Percentiles rank a stretch among this genome's conserved stretches.
Evolutionary conservation across 805 yeast species (phyloP).

Genomic region (Ogataea dorogensis): DNA sequence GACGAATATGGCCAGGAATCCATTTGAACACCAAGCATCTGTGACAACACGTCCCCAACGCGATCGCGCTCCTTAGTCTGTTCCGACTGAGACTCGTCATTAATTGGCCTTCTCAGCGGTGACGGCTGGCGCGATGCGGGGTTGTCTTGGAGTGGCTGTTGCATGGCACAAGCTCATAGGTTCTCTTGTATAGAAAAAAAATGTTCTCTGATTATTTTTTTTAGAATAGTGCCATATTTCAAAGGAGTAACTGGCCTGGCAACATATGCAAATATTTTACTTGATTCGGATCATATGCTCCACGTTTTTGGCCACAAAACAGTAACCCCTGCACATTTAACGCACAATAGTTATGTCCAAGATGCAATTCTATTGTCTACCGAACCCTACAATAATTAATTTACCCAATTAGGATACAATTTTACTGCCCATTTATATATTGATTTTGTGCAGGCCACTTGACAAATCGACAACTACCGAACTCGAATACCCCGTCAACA

Average conservation of each 20-base stretch:
- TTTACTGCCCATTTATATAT: constrained; percentile 2
- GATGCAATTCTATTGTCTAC: constrained; percentile 2
- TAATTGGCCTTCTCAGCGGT: constrained; percentile 15
- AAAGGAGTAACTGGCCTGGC: constrained; percentile 5
- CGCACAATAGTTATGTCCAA: neutral
- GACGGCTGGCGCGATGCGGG: constrained; percentile 16
- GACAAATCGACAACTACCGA: too few species aligned
- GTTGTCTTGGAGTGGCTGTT: constrained; percentile 9
- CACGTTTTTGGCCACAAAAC: constrained; percentile 1
- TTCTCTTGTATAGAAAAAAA: constrained; percentile 3
- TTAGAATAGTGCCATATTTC: constrained; percentile 1
- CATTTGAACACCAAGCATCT: constrained; percentile 13
- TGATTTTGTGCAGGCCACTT: too few species aligned
- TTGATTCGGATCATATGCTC: constrained; percentile 1
- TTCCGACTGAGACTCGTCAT: constrained; percentile 3
- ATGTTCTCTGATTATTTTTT: constrained; percentile 1
- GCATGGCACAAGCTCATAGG: constrained; percentile 13
- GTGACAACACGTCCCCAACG: constrained; percentile 10
- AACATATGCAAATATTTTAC: constrained; percentile 4
- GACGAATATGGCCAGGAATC: constrained; percentile 34
- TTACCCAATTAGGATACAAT: constrained; percentile 2
- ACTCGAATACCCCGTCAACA: too few species aligned
- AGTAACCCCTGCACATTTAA: constrained; percentile 5
- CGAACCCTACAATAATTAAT: constrained; percentile 1
- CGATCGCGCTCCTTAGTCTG: neutral